Percentiles rank a stretch among this genome's conserved stretches.
Conservation (phyloP, 176 grass and related monocot genomes). For the Musa troglodytarum region DNA sequence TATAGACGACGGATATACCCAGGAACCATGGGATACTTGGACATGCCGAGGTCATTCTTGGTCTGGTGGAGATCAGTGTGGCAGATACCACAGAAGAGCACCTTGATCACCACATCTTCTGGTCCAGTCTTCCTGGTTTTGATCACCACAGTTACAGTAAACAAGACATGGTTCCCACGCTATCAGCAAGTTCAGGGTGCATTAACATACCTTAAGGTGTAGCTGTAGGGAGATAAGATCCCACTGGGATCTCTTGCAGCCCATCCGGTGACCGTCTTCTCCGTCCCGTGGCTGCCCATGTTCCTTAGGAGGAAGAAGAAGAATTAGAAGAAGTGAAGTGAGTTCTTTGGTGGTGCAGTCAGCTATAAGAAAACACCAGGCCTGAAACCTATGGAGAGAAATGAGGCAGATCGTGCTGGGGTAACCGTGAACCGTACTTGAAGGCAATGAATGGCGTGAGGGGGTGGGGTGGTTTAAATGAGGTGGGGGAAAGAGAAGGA, state of each 20-base stretch:
- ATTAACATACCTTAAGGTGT: slow-evolving; percentile 52
- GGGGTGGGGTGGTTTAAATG: too few relatives aligned
- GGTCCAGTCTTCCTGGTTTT: slow-evolving; percentile 26
- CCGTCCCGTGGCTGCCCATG: slow-evolving; percentile 66
- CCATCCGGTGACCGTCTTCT: slow-evolving; percentile 62
- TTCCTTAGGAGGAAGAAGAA: not conserved
- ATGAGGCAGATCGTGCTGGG: too few relatives aligned
- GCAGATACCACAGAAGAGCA: slow-evolving; percentile 79
- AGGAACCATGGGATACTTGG: slow-evolving; percentile 96
- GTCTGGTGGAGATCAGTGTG: slow-evolving; percentile 89
- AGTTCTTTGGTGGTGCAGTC: too few relatives aligned
- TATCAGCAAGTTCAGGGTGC: too few relatives aligned
- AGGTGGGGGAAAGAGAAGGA: not conserved
- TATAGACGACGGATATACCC: slow-evolving; percentile 29
- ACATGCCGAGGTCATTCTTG: slow-evolving; percentile 83
- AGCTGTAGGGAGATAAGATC: slow-evolving; percentile 72
- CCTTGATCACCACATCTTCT: slow-evolving; percentile 83
- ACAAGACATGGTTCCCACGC: too few relatives aligned
- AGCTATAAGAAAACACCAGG: too few relatives aligned
- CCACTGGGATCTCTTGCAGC: slow-evolving; percentile 70
- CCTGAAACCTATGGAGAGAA: too few relatives aligned
- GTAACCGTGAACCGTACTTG: too few relatives aligned
- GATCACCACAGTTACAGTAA: too few relatives aligned
- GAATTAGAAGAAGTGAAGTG: too few relatives aligned
- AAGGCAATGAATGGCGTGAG: too few relatives aligned